These are phyloP conservation scores for Leccinum pallidistipes DNA, from an alignment of 1,284 basidiomycete species.

Conservation along the genomic window DNA sequence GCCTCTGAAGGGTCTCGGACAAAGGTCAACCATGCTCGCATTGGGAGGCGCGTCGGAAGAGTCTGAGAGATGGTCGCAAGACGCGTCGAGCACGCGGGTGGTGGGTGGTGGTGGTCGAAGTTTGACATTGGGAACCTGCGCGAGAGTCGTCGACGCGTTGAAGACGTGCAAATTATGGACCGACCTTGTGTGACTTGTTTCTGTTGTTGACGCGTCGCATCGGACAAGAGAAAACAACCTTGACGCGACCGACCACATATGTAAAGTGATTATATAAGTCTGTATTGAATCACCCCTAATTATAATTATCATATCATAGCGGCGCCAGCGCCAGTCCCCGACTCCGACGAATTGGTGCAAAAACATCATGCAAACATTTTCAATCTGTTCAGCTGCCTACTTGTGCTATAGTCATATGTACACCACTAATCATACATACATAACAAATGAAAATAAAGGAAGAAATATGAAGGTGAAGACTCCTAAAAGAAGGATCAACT, in stretches of 20 bases:
- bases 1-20: constrained; percentile 65
- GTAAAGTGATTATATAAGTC: neutral
- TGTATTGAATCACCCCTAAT: neutral
- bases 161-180: neutral
- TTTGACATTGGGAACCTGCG: constrained; percentile 71
- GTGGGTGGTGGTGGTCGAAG: constrained; percentile 54
- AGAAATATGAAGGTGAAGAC: no score
- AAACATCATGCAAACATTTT: no score
- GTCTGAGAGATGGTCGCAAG: constrained; percentile 28
- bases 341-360: no score
- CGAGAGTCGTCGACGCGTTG: neutral
- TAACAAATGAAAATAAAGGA: no score
- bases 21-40: constrained; percentile 46
- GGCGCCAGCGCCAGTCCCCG: no score
- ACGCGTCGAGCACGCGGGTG: constrained; percentile 10
- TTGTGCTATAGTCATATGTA: no score
- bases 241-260: neutral
- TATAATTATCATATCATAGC: no score
- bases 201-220: constrained; percentile 37
- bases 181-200: constrained; percentile 41
- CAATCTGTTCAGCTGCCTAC: no score
- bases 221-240: neutral
- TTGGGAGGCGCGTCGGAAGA: constrained; percentile 32
- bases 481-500: no score
- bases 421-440: no score